Base-by-base conservation (phyloP, 768 basidiomycete species). In the Artomyces pyxidatus region DNA sequence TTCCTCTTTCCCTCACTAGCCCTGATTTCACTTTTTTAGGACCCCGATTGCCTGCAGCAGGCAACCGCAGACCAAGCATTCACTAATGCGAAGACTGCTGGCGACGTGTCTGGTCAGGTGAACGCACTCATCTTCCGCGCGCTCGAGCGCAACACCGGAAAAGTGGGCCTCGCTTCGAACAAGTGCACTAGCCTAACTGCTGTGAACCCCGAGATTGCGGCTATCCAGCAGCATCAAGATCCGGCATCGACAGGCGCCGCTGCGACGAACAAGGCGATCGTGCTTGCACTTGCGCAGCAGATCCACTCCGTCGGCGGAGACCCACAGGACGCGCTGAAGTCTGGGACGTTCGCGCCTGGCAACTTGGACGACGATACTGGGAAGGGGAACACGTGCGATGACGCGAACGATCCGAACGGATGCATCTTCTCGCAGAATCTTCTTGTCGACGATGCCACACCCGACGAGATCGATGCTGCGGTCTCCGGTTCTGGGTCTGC, bases 31-130 rank as follows among this genome's bases (percentile, higher is more conserved):
- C 27, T 12, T 35, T n/a, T n/a, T 6, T 46, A 78, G 74, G 74
- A 83, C 57, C 61, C 75, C 8, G 76, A 73, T 47, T 84, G 82
- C 61, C 69, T 85, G 17, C 81, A 83, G 58, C 78, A 81, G 67
- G 78, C 76, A 0, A 76, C 73, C 6, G 80, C 80, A 40, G 80
- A 83, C 57, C 80, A 78, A 59, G 83, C 83, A 0, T 86, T 85
- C 68, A 81, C 81, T 28, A 85, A 85, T 60, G 81, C 82, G 37
- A 85, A 85, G 62, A 76, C 78, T 11, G 73, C 71, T 3, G 72
- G 73, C 14, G 74, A 83, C 58, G 65, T 82, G 38, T 64, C 72
- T 22, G 80, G 78, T 25, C 71, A 72, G 68, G 73, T 77, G 25
- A 71, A 68, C 50, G 81, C 83, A 4, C 61, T 86, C 55, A 76